Conservation (phyloP, 192 early-diverging fungal genomes). For the Backusella westeae region DNA sequence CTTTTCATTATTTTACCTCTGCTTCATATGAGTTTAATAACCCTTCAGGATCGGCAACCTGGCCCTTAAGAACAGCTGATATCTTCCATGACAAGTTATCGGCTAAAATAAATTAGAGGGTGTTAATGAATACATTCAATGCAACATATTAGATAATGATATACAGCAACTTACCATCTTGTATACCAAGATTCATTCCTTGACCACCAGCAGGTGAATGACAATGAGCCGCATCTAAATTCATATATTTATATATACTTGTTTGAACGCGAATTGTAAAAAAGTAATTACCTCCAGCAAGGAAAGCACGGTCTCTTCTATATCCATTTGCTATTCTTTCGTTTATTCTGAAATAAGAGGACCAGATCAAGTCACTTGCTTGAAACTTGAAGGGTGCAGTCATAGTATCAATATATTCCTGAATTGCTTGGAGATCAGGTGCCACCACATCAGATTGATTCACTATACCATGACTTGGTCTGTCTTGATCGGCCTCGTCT, state of each 20-base stretch:
- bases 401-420: conserved; percentile 9
- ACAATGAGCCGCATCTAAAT: conserved; percentile 38
- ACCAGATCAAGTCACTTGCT: conserved; percentile 17
- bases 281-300: conserved; percentile 28
- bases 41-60: conserved; percentile 17
- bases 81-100: conserved; percentile 51
- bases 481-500: background rate
- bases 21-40: conserved; percentile 39
- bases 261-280: background rate
- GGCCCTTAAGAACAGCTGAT: conserved; percentile 36
- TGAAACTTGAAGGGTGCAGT: background rate
- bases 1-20: conserved; percentile 24
- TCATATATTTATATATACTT: background rate
- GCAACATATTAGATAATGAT: background rate
- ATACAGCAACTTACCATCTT: conserved; percentile 33
- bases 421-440: conserved; percentile 8
- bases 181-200: conserved; percentile 46
- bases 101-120: conserved; percentile 15
- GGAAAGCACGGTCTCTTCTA: conserved; percentile 24
- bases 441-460: background rate
- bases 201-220: conserved; percentile 37
- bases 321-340: conserved; percentile 36
- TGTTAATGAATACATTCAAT: background rate
- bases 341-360: conserved; percentile 30
- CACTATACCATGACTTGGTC: conserved; percentile 8